These are phyloP conservation scores for Inonotus hispidus DNA, from an alignment of 1,284 basidiomycete genomes.

Conservation along the genomic window DNA sequence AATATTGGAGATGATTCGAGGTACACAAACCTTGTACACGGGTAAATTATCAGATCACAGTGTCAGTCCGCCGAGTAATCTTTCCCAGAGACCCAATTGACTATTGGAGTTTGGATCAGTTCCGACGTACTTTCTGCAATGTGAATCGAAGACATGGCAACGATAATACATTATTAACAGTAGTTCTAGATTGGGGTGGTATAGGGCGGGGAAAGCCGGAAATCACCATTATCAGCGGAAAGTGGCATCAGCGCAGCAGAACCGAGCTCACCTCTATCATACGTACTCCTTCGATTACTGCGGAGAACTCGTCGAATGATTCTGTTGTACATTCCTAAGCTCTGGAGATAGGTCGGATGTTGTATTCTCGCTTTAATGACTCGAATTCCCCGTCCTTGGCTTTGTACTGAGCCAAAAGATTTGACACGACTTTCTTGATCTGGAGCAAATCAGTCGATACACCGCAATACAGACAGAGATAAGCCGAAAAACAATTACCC, in stretches of 20 bases:
- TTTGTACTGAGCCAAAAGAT: slow-evolving; percentile 81
- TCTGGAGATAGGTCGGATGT: slow-evolving; percentile 55
- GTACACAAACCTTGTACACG: not conserved
- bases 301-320: not conserved
- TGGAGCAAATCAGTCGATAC: not conserved
- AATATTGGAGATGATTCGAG: not conserved
- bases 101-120: too few relatives aligned
- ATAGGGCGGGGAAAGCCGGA: not conserved
- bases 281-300: not conserved
- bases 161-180: not conserved
- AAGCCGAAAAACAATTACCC: slow-evolving; percentile 44
- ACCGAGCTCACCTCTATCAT: not conserved
- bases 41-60: not conserved
- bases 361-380: slow-evolving; percentile 76
- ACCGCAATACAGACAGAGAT: too few relatives aligned
- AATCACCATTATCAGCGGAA: not conserved
- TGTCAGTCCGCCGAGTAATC: not conserved
- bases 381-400: slow-evolving; percentile 83
- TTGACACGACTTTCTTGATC: slow-evolving; percentile 48
- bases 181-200: not conserved
- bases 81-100: not conserved
- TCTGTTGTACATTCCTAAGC: not conserved
- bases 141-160: not conserved
- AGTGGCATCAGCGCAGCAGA: not conserved
- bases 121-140: not conserved